Conservation (phyloP, 768 basidiomycete genomes). For the Calvatia gigantea region DNA sequence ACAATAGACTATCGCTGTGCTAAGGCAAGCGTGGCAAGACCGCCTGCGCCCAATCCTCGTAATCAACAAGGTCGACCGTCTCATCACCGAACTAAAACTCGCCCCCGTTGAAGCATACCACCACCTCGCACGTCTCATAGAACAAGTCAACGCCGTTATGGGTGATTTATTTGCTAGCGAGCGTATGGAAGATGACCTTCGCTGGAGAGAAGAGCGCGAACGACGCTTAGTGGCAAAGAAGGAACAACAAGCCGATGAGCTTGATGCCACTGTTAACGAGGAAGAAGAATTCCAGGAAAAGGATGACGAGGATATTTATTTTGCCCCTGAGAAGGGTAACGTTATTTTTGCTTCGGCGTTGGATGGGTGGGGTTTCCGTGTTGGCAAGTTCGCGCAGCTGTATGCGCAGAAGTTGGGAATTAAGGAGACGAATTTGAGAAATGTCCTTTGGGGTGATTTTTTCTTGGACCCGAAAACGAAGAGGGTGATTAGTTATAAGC, state of each 20-base stretch:
- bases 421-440: conserved; percentile 79
- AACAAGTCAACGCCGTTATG: conserved; percentile 98
- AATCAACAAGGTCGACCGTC: conserved; percentile 94
- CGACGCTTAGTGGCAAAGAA: conserved; percentile 74
- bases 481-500: conserved; percentile 86
- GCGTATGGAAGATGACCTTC: conserved; percentile 92
- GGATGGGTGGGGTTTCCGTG: conserved; percentile 96
- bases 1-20: conserved; percentile 84
- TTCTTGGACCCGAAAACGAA: conserved; percentile 97
- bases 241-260: conserved; percentile 63
- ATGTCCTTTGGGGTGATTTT: conserved; percentile 96
- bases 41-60: conserved; percentile 86
- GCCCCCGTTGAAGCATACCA: conserved; percentile 91
- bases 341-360: conserved; percentile 95
- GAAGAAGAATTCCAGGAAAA: conserved; percentile 83
- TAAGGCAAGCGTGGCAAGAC: conserved; percentile 93
- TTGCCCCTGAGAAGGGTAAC: conserved; percentile 92
- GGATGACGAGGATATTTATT: conserved; percentile 97
- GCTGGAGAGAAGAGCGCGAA: conserved; percentile 93
- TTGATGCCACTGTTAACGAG: conserved; percentile 56
- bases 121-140: conserved; percentile 88
- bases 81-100: conserved; percentile 91
- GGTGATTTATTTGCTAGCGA: conserved; percentile 94
- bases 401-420: conserved; percentile 90
- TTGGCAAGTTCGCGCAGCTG: conserved; percentile 90